Evolutionary conservation across 345 rosid genomes (phyloP).

Genomic region (Citrus hindsii): DNA sequence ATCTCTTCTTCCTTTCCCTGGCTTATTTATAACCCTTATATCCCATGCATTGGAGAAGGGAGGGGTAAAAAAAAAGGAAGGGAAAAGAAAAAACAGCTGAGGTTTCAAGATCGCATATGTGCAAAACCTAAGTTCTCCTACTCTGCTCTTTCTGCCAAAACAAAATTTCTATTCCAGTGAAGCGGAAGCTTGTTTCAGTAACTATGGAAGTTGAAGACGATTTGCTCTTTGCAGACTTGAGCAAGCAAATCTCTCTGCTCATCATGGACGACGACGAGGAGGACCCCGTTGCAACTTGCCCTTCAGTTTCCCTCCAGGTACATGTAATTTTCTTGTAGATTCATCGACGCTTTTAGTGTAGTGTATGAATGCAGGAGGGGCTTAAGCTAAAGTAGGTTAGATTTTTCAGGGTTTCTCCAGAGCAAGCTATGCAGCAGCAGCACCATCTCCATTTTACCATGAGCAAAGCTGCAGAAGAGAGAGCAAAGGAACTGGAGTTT

Average conservation of each 20-base stretch:
- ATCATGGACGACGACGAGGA: slow-evolving; percentile 93
- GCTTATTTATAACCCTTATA: slow-evolving; percentile 30
- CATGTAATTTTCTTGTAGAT: background rate
- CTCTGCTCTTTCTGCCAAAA: background rate
- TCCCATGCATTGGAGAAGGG: slow-evolving; percentile 9
- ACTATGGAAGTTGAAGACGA: slow-evolving; percentile 88
- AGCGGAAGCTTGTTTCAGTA: slow-evolving; percentile 10
- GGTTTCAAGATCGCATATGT: background rate
- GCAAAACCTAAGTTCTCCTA: background rate
- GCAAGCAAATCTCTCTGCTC: slow-evolving; percentile 88
- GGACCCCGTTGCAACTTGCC: slow-evolving; percentile 40
- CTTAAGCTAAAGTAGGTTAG: slow-evolving; percentile 8
- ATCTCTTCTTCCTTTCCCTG: slow-evolving; percentile 1
- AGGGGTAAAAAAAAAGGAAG: background rate
- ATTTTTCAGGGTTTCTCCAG: slow-evolving; percentile 42
- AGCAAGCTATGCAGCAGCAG: slow-evolving; percentile 36
- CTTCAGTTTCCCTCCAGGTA: slow-evolving; percentile 76
- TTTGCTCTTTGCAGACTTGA: slow-evolving; percentile 80
- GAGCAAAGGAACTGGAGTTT: slow-evolving; percentile 93
- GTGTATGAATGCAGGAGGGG: background rate
- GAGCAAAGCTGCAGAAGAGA: slow-evolving; percentile 51
- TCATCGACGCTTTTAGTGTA: background rate
- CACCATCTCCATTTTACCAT: slow-evolving; percentile 38
- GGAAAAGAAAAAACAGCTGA: too few relatives aligned
- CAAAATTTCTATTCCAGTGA: background rate